phyloP scores from a whole-genome alignment of 306 rosid genomes.

The Sphenostylis stenocarpa region DNA sequence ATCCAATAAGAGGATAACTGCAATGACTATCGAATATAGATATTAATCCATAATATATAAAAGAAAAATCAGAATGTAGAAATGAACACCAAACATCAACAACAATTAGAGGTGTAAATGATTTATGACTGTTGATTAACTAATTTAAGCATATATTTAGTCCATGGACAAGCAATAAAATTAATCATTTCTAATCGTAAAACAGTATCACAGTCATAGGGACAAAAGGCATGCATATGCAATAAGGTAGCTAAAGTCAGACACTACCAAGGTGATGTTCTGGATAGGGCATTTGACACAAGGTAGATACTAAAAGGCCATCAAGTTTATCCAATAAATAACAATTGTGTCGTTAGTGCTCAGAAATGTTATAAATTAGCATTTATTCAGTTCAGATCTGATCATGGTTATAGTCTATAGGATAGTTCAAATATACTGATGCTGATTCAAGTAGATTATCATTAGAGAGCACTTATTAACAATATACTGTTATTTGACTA shows the following conservation, averaged over 20 bases:
- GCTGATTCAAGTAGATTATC: neutral
- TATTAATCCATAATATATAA: neutral
- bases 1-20: neutral
- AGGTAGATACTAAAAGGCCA: slow-evolving; percentile 1
- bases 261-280: neutral
- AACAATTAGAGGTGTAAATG: neutral
- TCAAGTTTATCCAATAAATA: slow-evolving; percentile 19
- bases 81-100: neutral
- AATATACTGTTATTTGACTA: neutral
- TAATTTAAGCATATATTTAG: neutral
- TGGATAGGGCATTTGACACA: neutral
- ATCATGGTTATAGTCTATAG: neutral
- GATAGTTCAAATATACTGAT: slow-evolving; percentile 9
- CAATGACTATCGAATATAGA: neutral
- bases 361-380: neutral
- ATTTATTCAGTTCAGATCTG: neutral
- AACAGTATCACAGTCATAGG: neutral
- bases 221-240: neutral
- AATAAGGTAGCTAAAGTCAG: neutral
- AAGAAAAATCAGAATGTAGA: neutral
- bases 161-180: neutral
- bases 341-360: neutral
- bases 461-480: neutral
- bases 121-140: neutral
- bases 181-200: slow-evolving; percentile 5